These are phyloP conservation scores for Globisporangium echinulatum DNA, from an alignment of 352 stramenopile genomes.

Conservation along the genomic window DNA sequence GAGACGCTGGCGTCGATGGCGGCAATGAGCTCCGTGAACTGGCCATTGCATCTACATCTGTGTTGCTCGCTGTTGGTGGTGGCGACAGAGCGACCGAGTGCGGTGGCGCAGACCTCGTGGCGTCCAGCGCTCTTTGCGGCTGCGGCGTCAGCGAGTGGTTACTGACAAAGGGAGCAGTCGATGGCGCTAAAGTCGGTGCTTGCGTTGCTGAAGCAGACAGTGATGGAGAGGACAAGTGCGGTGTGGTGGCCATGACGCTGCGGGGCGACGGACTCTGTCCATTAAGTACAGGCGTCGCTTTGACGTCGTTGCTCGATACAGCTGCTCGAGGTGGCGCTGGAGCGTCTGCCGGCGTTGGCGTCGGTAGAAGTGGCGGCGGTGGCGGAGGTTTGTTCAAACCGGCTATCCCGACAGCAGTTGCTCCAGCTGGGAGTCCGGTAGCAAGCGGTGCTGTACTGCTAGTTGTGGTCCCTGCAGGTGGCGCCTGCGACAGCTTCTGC, in stretches of 20 bases:
- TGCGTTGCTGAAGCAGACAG: background rate
- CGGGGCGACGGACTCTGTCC: background rate
- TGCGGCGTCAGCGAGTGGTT: background rate
- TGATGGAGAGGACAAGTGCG: background rate
- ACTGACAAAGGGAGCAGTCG: background rate
- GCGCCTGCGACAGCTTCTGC: background rate
- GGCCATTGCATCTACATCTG: background rate
- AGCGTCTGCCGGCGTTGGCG: background rate
- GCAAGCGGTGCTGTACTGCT: background rate
- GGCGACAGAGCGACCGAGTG: background rate
- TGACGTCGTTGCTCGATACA: slow-evolving; percentile 2
- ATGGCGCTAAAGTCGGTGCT: background rate
- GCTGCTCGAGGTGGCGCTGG: background rate
- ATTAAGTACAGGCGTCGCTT: background rate
- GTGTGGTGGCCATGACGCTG: background rate
- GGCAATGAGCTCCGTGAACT: background rate
- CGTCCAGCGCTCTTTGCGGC: background rate
- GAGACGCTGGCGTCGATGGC: background rate
- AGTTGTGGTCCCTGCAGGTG: background rate
- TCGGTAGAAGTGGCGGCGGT: background rate
- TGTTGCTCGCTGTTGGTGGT: background rate
- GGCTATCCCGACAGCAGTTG: background rate
- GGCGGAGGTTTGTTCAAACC: background rate
- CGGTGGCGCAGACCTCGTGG: background rate
- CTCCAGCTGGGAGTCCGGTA: background rate